A percentile compares a stretch with the other conserved stretches of the same genome.
Conservation (phyloP, 371 early-diverging fungal genomes). For the Mucor velutinosus region DNA sequence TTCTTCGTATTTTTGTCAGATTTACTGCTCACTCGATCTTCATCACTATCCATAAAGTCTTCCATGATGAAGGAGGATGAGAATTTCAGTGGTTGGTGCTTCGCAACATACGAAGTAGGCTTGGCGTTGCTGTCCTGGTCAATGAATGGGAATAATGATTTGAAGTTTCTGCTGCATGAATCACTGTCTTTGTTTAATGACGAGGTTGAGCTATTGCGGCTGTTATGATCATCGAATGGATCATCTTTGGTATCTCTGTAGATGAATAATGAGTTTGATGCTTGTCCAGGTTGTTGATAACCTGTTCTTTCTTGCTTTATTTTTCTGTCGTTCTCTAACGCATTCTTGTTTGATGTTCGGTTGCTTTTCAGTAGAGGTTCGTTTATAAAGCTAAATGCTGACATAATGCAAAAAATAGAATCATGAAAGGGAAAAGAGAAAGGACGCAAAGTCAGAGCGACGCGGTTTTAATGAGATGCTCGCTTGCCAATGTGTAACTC, state of each 20-base stretch:
- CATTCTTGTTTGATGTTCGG: background rate
- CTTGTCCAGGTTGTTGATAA: background rate
- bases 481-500: too few species aligned
- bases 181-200: background rate
- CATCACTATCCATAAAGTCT: background rate
- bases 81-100: background rate
- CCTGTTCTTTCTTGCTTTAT: background rate
- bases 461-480: background rate
- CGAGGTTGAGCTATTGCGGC: background rate
- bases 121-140: background rate
- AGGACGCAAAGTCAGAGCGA: background rate
- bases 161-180: background rate
- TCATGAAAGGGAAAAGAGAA: background rate
- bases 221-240: background rate
- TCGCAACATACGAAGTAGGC: background rate
- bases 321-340: background rate
- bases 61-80: conserved; percentile 1
- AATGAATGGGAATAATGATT: background rate
- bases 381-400: background rate
- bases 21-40: background rate
- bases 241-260: background rate
- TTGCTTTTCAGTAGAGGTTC: background rate
- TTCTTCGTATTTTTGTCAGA: background rate
- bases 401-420: background rate
- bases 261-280: background rate